Percentiles rank a stretch among this genome's conserved stretches.
These are phyloP conservation scores for Heterotrichella gracilis DNA, from an alignment of 352 stramenopile species.

Conservation along the genomic window DNA sequence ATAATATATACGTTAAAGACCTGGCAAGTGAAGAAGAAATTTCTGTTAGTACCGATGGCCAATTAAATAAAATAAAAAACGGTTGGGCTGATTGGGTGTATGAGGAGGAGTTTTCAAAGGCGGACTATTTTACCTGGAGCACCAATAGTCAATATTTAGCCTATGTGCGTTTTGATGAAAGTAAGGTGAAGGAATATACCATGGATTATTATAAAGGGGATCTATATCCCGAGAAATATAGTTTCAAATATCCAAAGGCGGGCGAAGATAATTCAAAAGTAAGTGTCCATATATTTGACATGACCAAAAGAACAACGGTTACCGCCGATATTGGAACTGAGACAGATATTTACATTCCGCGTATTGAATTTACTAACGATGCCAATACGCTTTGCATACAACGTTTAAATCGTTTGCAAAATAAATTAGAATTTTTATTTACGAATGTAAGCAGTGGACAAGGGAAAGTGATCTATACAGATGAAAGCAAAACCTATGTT, in stretches of 20 bases:
- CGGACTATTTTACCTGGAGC: not conserved
- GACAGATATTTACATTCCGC: not conserved
- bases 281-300: not conserved
- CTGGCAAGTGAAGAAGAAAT: not conserved
- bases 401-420: not conserved
- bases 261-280: not conserved
- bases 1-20: conserved; percentile 3
- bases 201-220: not conserved
- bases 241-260: not conserved
- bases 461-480: not conserved
- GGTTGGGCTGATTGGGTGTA: not conserved
- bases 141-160: conserved; percentile 3
- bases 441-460: not conserved
- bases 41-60: not conserved
- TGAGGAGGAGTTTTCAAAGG: not conserved
- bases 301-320: not conserved
- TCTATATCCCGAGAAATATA: not conserved
- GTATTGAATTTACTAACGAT: not conserved
- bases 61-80: not conserved
- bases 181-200: not conserved
- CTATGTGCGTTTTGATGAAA: not conserved
- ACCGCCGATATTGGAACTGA: not conserved
- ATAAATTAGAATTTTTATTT: conserved; percentile 8
- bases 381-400: not conserved
- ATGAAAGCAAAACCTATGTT: conserved; percentile 1